Evolutionary conservation across 306 rosid species (phyloP), one percentile per base, ranked within the genome.

Genomic region (Carpinus fangiana): DNA sequence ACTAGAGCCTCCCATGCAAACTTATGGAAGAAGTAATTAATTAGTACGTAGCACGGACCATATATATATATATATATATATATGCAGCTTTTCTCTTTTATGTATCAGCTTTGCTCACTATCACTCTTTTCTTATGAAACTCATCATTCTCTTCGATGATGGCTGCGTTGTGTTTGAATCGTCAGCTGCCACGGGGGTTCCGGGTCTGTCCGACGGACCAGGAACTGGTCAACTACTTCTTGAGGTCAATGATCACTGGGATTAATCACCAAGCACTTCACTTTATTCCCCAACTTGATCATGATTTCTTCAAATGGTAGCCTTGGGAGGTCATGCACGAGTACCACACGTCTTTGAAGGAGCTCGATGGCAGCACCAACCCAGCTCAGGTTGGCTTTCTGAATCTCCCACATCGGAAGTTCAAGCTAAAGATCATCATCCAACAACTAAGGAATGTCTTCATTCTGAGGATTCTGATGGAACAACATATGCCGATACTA

Each of bases 281-380:
- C 82, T 93, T 91, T 61, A 93, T 95, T 23, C 87, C 90, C 34
- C 97, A 92, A 50, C 80, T 95, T 28, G 31, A 28, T 28, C 31
- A 28, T 57, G 97, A 95, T 88, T 91, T 95, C 72, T 95, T 96
- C 85, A 95, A 89, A 84, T 79, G 86, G 86, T 98, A 95, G 84
- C 99, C 99, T 2, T 93, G 99, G 97, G 99, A 95, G 97, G 96
- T 95, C 51, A 89, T 95, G 89, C 99, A 95, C 13, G 99, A 95
- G 83, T 93, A 95, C 54, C 93, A 93, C 6, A 72, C 98, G 11
- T 88, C 93, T 12, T 83, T 82, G 41, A 67, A 86, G 88, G 99
- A 95, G 76, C 93, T 95, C 64, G 97, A 92, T 84, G 98, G 94
- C 66, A 92, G 93, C 66, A 92, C 96, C 73, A 88, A 92, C 77